phyloP scores from a whole-genome alignment of 805 yeast species.

The Tetrapisispora pingtungensis region DNA sequence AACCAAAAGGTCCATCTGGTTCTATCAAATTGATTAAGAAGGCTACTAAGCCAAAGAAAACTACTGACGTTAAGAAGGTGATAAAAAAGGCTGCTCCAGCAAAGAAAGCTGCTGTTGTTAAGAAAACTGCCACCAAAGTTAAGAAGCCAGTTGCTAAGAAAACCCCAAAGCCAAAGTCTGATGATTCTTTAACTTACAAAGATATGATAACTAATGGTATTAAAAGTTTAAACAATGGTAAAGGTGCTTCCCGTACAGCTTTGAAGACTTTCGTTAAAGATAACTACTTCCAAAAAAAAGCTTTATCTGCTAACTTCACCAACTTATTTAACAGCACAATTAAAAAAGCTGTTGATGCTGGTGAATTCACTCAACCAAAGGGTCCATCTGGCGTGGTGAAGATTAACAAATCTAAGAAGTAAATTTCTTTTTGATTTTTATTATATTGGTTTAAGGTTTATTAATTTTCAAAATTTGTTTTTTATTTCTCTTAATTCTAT shows the following conservation, averaged over 20 bases:
- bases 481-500: not conserved
- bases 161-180: slow-evolving; percentile 1
- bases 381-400: slow-evolving; percentile 45
- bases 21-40: slow-evolving; percentile 51
- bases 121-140: slow-evolving; percentile 5
- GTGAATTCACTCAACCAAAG: slow-evolving; percentile 73
- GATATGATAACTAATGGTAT: slow-evolving; percentile 46
- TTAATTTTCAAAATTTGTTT: not conserved
- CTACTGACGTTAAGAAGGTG: slow-evolving; percentile 20
- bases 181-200: slow-evolving; percentile 16
- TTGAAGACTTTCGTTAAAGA: slow-evolving; percentile 67
- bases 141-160: not conserved
- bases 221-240: slow-evolving; percentile 63
- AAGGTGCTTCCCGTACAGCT: slow-evolving; percentile 78
- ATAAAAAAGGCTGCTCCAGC: slow-evolving; percentile 8
- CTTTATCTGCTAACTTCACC: slow-evolving; percentile 55
- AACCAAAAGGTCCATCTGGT: slow-evolving; percentile 87
- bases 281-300: slow-evolving; percentile 39
- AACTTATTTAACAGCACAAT: slow-evolving; percentile 57
- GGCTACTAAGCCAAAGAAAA: slow-evolving; percentile 5
- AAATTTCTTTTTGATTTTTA: not conserved
- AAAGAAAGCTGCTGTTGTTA: slow-evolving; percentile 1
- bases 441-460: slow-evolving; percentile 1
- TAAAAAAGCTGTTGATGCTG: slow-evolving; percentile 71
- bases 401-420: slow-evolving; percentile 5